phyloP scores from a whole-genome alignment of 2,329 filamentous ascomycete species.

The Daldinia sp. region DNA sequence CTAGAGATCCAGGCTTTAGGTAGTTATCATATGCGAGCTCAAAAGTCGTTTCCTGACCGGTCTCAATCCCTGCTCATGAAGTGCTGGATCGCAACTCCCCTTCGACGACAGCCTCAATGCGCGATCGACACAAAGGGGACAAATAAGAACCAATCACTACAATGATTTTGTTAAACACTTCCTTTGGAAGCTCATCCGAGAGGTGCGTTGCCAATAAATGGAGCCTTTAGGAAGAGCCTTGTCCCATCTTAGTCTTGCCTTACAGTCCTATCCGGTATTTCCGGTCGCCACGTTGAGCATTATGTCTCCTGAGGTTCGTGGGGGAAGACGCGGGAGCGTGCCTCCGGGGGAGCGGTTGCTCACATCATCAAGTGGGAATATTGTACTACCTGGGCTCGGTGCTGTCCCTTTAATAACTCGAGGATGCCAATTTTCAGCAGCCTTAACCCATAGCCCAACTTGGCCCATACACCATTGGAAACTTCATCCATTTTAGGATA shows the following conservation, averaged over 20 bases:
- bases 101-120: conserved; percentile 34
- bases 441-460: neutral
- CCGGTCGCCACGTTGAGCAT: conserved; percentile 39
- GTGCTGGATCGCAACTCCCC: conserved; percentile 22
- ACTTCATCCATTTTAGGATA: conserved; percentile 13
- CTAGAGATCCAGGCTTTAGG: conserved; percentile 7
- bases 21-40: conserved; percentile 12
- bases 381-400: conserved; percentile 21
- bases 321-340: conserved; percentile 24
- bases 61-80: conserved; percentile 20
- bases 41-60: conserved; percentile 21
- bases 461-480: conserved; percentile 15
- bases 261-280: conserved; percentile 30
- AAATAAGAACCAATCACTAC: conserved; percentile 25
- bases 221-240: conserved; percentile 21
- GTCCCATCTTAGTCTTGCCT: conserved; percentile 34
- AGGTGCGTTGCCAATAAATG: conserved; percentile 29
- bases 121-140: conserved; percentile 18
- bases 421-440: conserved; percentile 10
- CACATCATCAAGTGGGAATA: conserved; percentile 12
- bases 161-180: conserved; percentile 10
- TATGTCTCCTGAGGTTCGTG: conserved; percentile 30
- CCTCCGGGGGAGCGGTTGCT: conserved; percentile 17
- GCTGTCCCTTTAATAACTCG: conserved; percentile 14
- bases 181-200: conserved; percentile 32